These are phyloP conservation scores for Penicillium pulvis DNA, from an alignment of 495 filamentous ascomycete genomes.

Conservation along the genomic window DNA sequence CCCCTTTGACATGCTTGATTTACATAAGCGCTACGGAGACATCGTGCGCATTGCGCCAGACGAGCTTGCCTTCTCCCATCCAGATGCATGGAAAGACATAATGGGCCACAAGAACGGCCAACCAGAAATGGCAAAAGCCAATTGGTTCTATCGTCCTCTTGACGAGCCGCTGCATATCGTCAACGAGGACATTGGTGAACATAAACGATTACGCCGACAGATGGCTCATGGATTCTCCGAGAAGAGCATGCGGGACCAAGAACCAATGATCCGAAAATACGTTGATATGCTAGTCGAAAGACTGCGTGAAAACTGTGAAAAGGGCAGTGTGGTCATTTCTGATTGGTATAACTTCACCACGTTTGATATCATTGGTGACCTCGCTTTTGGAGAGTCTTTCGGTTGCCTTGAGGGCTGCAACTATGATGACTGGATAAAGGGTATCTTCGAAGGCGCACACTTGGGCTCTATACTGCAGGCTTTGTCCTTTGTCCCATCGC, in stretches of 20 bases:
- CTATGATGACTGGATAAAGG: slow-evolving; percentile 57
- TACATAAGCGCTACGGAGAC: slow-evolving; percentile 53
- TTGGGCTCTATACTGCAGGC: slow-evolving; percentile 33
- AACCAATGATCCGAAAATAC: slow-evolving; percentile 40
- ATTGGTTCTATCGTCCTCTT: slow-evolving; percentile 21
- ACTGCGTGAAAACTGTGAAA: slow-evolving; percentile 35
- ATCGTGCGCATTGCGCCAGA: slow-evolving; percentile 57
- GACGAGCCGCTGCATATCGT: slow-evolving; percentile 21
- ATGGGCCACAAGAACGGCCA: slow-evolving; percentile 42
- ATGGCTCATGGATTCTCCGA: slow-evolving; percentile 59
- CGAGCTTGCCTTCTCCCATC: slow-evolving; percentile 51
- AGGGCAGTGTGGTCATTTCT: slow-evolving; percentile 36
- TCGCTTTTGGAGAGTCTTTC: slow-evolving; percentile 62
- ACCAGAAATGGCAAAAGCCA: slow-evolving; percentile 19
- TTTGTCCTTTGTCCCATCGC: slow-evolving; percentile 34
- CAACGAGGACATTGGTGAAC: slow-evolving; percentile 39
- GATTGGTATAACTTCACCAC: slow-evolving; percentile 62
- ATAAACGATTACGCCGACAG: slow-evolving; percentile 44
- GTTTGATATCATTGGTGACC: slow-evolving; percentile 64
- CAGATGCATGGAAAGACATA: slow-evolving; percentile 59
- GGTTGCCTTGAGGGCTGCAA: slow-evolving; percentile 49
- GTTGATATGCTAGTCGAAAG: slow-evolving; percentile 48
- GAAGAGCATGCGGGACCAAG: slow-evolving; percentile 44
- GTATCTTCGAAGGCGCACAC: slow-evolving; percentile 44
- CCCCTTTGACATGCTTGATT: slow-evolving; percentile 41